Percentiles rank a stretch among this genome's conserved stretches.
Conservation (phyloP, 306 rosid genomes). For the Quillaja saponaria region DNA sequence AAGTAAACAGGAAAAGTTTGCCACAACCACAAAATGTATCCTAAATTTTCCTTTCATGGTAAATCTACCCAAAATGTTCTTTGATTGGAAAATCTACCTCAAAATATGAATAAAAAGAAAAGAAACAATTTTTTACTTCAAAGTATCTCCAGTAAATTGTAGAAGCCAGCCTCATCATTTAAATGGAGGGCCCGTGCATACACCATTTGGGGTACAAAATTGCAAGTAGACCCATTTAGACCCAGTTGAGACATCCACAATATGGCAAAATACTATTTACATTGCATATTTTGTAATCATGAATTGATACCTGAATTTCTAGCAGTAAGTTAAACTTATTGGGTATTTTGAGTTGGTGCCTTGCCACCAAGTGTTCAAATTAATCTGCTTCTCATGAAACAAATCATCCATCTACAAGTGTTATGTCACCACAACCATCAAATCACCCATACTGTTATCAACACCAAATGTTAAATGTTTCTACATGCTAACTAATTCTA, state of each 20-base stretch:
- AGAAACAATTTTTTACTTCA: conserved; percentile 19
- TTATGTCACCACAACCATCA: conserved; percentile 27
- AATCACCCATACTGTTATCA: conserved; percentile 24
- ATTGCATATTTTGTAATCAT: conserved; percentile 18
- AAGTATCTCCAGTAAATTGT: conserved; percentile 57
- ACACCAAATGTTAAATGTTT: background rate
- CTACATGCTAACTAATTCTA: conserved; percentile 12
- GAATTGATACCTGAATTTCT: conserved; percentile 26
- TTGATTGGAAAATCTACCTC: background rate
- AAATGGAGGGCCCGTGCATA: conserved; percentile 64
- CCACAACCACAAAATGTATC: background rate
- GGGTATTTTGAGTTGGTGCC: conserved; percentile 14
- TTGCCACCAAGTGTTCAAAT: conserved; percentile 11
- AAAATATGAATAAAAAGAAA: conserved; percentile 22
- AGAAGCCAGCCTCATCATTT: conserved; percentile 48
- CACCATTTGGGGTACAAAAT: conserved; percentile 68
- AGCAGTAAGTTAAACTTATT: conserved; percentile 26
- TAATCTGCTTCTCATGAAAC: conserved; percentile 35
- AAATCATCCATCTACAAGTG: conserved; percentile 26
- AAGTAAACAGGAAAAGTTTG: conserved; percentile 14
- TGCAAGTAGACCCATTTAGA: conserved; percentile 44
- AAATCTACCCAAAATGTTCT: background rate
- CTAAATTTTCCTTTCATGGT: conserved; percentile 1
- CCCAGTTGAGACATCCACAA: conserved; percentile 39
- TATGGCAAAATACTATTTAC: conserved; percentile 21